phyloP scores from a whole-genome alignment of 352 stramenopile genomes.

The Heterotrichella gracilis region DNA sequence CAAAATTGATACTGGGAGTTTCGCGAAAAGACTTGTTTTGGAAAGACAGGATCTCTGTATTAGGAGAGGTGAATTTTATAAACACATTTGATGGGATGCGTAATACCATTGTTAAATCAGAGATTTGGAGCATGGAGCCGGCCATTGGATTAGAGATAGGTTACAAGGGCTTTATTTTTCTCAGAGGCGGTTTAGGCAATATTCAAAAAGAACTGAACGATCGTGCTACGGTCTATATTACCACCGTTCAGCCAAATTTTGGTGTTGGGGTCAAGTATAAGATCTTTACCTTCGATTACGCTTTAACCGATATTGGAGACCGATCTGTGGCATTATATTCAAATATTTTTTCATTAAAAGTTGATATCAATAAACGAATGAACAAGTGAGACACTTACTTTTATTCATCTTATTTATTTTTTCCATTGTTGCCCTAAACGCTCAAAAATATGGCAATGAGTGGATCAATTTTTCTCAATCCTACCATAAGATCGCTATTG shows the following conservation, averaged over 20 bases:
- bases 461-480: background rate
- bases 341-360: conserved; percentile 11
- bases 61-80: background rate
- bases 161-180: background rate
- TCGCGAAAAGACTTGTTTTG: background rate
- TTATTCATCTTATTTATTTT: background rate
- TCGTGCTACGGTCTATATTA: background rate
- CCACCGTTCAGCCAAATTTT: background rate
- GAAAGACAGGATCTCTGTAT: background rate
- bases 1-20: background rate
- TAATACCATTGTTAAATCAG: background rate
- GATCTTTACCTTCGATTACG: background rate
- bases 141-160: background rate
- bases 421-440: background rate
- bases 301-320: background rate
- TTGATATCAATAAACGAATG: background rate
- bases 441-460: background rate
- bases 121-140: background rate
- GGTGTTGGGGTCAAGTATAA: background rate
- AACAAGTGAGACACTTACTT: background rate
- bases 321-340: background rate
- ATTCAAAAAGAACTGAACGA: conserved; percentile 2
- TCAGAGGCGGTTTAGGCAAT: background rate
- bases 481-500: background rate
- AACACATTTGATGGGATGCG: background rate